These are phyloP conservation scores for Penicillium robsamsonii DNA, from an alignment of 495 filamentous ascomycete species.

Conservation along the genomic window DNA sequence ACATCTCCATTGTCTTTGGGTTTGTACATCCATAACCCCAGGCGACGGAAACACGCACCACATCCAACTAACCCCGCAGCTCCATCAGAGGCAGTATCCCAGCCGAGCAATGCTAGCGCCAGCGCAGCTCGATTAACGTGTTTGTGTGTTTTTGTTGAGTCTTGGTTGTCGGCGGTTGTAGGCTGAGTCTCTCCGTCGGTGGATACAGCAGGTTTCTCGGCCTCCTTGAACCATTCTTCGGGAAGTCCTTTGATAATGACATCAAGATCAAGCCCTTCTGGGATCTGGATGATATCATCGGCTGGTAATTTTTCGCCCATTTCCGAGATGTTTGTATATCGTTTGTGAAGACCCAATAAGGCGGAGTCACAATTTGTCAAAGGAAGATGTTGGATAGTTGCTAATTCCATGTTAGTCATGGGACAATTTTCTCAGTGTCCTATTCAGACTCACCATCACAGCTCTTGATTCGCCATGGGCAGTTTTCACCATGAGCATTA, in stretches of 20 bases:
- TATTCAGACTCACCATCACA: constrained; percentile 65
- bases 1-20: constrained; percentile 53
- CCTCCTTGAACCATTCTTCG: constrained; percentile 22
- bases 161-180: constrained; percentile 7
- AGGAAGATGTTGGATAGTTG: constrained; percentile 55
- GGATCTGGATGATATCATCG: constrained; percentile 46
- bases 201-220: constrained; percentile 18
- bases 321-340: constrained; percentile 55
- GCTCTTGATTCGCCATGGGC: constrained; percentile 80
- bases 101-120: constrained; percentile 77
- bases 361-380: constrained; percentile 57
- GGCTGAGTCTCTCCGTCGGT: constrained; percentile 10
- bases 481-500: constrained; percentile 76
- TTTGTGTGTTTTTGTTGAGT: constrained; percentile 13
- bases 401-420: constrained; percentile 24
- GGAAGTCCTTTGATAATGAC: constrained; percentile 34
- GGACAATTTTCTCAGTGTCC: not conserved
- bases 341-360: constrained; percentile 53
- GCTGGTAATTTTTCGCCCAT: constrained; percentile 51
- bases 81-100: constrained; percentile 68
- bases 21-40: constrained; percentile 94
- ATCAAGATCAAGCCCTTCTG: constrained; percentile 43
- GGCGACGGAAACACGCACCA: constrained; percentile 77
- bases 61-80: constrained; percentile 72
- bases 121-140: constrained; percentile 64